A percentile compares a stretch with the other conserved stretches of the same genome.
Conservation (phyloP, 306 rosid genomes). For the Abrus precatorius region DNA sequence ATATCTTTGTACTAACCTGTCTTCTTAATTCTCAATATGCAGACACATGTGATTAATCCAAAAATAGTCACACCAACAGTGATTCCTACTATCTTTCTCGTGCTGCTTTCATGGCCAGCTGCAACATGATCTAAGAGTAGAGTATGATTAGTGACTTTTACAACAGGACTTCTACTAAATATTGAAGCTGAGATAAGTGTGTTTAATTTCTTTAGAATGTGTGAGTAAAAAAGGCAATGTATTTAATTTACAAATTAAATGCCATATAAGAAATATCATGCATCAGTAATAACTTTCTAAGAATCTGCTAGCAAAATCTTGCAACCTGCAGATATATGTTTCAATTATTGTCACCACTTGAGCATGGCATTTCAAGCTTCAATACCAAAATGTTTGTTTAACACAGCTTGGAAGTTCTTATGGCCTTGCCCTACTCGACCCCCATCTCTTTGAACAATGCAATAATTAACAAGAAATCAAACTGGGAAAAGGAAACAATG, state of each 20-base stretch:
- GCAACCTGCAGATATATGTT: not conserved
- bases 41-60: constrained; percentile 4
- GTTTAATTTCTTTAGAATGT: not conserved
- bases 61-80: constrained; percentile 4
- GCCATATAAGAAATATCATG: not conserved
- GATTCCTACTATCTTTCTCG: constrained; percentile 9
- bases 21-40: constrained; percentile 9
- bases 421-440: not conserved
- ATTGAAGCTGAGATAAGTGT: not conserved
- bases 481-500: not conserved
- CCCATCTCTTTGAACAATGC: not conserved
- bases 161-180: not conserved
- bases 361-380: not conserved
- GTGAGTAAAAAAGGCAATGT: not conserved
- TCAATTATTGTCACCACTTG: not conserved
- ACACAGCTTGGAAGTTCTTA: not conserved
- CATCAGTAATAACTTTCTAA: not conserved
- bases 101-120: not conserved
- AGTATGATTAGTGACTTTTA: not conserved
- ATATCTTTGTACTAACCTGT: constrained; percentile 16
- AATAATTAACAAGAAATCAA: not conserved
- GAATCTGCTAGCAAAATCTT: not conserved
- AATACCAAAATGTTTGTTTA: no score
- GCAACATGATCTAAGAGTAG: not conserved
- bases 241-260: not conserved